Percentiles rank a stretch among this genome's conserved stretches.
Conservation (phyloP, 495 filamentous ascomycete genomes). For the Tuber magnatum region DNA sequence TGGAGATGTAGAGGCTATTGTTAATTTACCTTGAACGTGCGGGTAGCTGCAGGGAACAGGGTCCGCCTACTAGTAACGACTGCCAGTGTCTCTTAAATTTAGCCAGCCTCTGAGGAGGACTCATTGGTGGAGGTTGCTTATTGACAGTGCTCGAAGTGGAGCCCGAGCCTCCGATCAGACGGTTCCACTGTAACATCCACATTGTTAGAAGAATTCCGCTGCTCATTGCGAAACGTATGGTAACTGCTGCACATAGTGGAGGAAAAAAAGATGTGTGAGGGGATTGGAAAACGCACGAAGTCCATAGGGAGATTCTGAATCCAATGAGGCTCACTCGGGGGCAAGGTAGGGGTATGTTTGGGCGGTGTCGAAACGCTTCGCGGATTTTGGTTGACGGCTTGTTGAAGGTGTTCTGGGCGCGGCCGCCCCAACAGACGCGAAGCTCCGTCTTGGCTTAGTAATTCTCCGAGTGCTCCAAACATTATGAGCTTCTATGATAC, state of each 20-base stretch:
- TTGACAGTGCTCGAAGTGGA: constrained; percentile 52
- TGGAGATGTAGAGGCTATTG: constrained; percentile 37
- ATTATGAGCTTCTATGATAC: background rate
- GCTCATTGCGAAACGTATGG: background rate
- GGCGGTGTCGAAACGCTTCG: background rate
- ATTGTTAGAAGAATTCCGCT: constrained; percentile 26
- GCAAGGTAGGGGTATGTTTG: background rate
- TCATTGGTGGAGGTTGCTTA: constrained; percentile 58
- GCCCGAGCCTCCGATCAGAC: constrained; percentile 76
- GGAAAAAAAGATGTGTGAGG: background rate
- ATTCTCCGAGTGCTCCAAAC: background rate
- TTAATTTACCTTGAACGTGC: constrained; percentile 18
- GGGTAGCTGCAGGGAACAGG: constrained; percentile 3
- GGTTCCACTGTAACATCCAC: constrained; percentile 60
- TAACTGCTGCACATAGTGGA: background rate
- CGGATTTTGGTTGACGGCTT: background rate
- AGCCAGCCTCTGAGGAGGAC: constrained; percentile 76
- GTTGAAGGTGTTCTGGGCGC: background rate
- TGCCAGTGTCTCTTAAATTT: constrained; percentile 85
- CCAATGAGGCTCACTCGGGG: background rate
- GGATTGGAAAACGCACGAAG: background rate
- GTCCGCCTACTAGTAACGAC: constrained; percentile 61
- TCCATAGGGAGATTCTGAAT: background rate
- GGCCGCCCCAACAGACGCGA: background rate
- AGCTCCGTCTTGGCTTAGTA: constrained; percentile 3